Evolutionary conservation across 805 yeast species (phyloP).

Genomic region (Lachancea mirantina): DNA sequence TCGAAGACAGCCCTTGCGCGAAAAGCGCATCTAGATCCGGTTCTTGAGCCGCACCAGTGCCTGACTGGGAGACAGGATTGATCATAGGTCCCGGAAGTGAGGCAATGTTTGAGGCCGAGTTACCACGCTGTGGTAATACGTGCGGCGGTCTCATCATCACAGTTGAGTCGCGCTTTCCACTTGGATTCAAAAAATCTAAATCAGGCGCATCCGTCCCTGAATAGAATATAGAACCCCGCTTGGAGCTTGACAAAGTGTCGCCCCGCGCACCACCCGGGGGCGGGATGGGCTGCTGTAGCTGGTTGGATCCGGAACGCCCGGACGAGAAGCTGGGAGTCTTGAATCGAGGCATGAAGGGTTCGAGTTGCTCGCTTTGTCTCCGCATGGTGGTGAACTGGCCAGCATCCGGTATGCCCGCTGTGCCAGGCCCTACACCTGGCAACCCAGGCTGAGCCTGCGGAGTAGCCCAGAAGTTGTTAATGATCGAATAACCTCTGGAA

Average conservation of each 20-base stretch:
- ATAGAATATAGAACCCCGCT: conserved; percentile 23
- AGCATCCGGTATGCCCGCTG: conserved; percentile 8
- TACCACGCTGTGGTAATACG: conserved; percentile 6
- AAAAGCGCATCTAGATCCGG: conserved; percentile 10
- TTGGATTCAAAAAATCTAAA: conserved; percentile 17
- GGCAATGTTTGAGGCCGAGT: conserved; percentile 12
- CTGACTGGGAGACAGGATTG: neutral
- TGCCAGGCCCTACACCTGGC: conserved; percentile 3
- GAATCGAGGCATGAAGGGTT: conserved; percentile 38
- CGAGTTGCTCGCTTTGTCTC: conserved; percentile 45
- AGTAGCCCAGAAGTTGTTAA: conserved; percentile 23
- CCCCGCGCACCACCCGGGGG: conserved; percentile 1
- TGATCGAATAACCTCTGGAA: conserved; percentile 28
- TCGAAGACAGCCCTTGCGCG: conserved; percentile 13
- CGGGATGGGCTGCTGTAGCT: conserved; percentile 5
- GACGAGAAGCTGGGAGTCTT: conserved; percentile 20
- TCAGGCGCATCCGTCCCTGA: conserved; percentile 20
- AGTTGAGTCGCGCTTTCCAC: conserved; percentile 9
- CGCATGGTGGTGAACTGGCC: conserved; percentile 22
- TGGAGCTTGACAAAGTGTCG: conserved; percentile 17
- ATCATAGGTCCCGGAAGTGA: neutral
- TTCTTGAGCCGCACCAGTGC: conserved; percentile 4
- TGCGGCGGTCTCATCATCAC: conserved; percentile 11
- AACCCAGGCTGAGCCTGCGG: conserved; percentile 9
- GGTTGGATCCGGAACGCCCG: conserved; percentile 7